phyloP scores from a whole-genome alignment of 106 monocot species.

The Acorus gramineus region DNA sequence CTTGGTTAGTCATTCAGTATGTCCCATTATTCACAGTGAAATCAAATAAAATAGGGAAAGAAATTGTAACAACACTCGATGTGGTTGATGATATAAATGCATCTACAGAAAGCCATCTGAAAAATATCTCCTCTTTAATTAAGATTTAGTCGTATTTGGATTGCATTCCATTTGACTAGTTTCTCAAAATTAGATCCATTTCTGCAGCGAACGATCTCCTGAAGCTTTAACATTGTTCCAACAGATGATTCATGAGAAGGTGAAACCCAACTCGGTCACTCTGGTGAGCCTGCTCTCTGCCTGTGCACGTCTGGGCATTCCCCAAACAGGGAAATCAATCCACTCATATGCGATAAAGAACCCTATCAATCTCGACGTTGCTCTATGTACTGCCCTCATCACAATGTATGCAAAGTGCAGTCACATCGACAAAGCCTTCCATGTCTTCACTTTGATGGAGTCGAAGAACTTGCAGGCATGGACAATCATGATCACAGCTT shows the following conservation, averaged over 20 bases:
- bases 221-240: slow-evolving; percentile 13
- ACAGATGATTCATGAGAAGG: slow-evolving; percentile 12
- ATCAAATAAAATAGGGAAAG: too few species aligned
- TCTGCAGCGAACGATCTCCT: slow-evolving; percentile 15
- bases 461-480: slow-evolving; percentile 22
- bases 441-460: slow-evolving; percentile 16
- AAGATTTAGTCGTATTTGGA: too few species aligned
- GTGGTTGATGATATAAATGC: too few species aligned
- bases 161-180: too few species aligned
- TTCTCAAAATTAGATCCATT: too few species aligned
- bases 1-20: too few species aligned
- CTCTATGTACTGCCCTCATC: slow-evolving; percentile 22
- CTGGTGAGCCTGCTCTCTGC: slow-evolving; percentile 30
- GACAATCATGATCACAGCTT: slow-evolving; percentile 26
- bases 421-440: slow-evolving; percentile 14
- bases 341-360: slow-evolving; percentile 15
- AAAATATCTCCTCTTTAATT: too few species aligned
- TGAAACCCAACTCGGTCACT: slow-evolving; percentile 27
- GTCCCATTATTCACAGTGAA: too few species aligned
- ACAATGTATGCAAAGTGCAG: slow-evolving; percentile 21
- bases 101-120: too few species aligned
- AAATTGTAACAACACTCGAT: too few species aligned
- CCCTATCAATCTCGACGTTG: slow-evolving; percentile 16
- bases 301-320: slow-evolving; percentile 11
- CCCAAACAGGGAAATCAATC: slow-evolving; percentile 10